Percentiles rank a stretch among this genome's conserved stretches.
These are phyloP conservation scores for Allomyces javanicus DNA, from an alignment of 192 early-diverging fungal species.

Conservation along the genomic window DNA sequence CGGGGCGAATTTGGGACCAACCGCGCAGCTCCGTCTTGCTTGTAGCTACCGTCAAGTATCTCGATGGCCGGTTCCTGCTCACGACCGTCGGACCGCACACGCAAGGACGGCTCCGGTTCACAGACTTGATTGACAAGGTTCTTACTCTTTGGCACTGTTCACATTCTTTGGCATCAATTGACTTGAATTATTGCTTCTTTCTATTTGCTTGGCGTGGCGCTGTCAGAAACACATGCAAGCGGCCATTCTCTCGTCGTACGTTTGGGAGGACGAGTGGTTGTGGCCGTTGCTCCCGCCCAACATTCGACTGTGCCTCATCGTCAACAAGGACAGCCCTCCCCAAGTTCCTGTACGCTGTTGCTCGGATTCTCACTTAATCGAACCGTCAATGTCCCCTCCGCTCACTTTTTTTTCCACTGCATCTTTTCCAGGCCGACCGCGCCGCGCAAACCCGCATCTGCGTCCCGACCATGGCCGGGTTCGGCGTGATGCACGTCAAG, in stretches of 20 bases:
- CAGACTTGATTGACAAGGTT: not conserved
- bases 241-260: not conserved
- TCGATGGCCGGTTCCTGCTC: not conserved
- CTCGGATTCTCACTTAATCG: too few relatives aligned
- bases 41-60: not conserved
- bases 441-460: too few relatives aligned
- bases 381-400: too few relatives aligned
- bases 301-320: not conserved
- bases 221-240: not conserved
- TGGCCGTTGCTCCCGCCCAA: not conserved
- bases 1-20: too few relatives aligned
- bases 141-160: too few relatives aligned
- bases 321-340: not conserved
- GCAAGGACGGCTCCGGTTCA: not conserved
- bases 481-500: slow-evolving; percentile 4
- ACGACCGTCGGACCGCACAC: not conserved
- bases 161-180: too few relatives aligned
- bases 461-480: not conserved
- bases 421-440: too few relatives aligned
- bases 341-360: too few relatives aligned
- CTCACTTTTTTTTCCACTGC: too few relatives aligned
- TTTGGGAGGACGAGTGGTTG: not conserved
- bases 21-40: too few relatives aligned
- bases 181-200: not conserved
- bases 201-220: not conserved